These are phyloP conservation scores for Magnusiomyces fungicola DNA, from an alignment of 1,139 yeast genomes.

Conservation along the genomic window DNA sequence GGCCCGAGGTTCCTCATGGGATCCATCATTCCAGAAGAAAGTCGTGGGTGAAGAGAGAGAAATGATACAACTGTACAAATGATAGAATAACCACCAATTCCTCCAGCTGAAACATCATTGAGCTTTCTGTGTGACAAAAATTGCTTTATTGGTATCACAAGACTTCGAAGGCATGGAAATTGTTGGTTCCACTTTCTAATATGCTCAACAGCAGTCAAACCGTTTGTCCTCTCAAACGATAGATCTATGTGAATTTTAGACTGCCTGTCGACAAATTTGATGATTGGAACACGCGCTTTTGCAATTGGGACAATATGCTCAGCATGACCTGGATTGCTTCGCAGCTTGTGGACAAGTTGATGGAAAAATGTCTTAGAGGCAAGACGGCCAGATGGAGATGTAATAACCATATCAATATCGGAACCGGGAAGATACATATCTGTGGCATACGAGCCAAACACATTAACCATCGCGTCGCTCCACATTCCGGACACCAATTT, in stretches of 20 bases:
- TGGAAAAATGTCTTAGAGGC: slow-evolving; percentile 64
- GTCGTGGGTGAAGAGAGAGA: slow-evolving; percentile 65
- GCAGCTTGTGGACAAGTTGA: slow-evolving; percentile 64
- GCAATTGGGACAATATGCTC: slow-evolving; percentile 79
- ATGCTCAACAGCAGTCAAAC: slow-evolving; percentile 74
- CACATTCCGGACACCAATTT: slow-evolving; percentile 53
- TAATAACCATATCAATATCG: slow-evolving; percentile 90
- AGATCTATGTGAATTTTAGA: slow-evolving; percentile 78
- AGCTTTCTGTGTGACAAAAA: slow-evolving; percentile 71
- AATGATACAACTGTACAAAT: slow-evolving; percentile 84
- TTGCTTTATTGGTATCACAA: slow-evolving; percentile 80
- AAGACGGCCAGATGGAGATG: slow-evolving; percentile 57
- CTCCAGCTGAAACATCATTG: slow-evolving; percentile 93
- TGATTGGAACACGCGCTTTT: slow-evolving; percentile 90
- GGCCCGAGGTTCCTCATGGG: slow-evolving; percentile 79
- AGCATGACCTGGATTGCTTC: slow-evolving; percentile 52
- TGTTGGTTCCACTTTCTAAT: slow-evolving; percentile 67
- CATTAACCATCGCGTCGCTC: slow-evolving; percentile 77
- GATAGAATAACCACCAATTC: slow-evolving; percentile 90
- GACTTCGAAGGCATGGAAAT: slow-evolving; percentile 77
- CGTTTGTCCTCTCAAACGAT: slow-evolving; percentile 84
- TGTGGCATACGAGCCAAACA: slow-evolving; percentile 94
- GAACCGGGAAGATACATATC: slow-evolving; percentile 92
- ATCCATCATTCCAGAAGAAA: slow-evolving; percentile 58
- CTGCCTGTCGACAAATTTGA: slow-evolving; percentile 74